Evolutionary conservation across 108 stramenopile species (phyloP), one percentile per base, ranked within the genome.

Genomic region (Craspedostauros australis): DNA sequence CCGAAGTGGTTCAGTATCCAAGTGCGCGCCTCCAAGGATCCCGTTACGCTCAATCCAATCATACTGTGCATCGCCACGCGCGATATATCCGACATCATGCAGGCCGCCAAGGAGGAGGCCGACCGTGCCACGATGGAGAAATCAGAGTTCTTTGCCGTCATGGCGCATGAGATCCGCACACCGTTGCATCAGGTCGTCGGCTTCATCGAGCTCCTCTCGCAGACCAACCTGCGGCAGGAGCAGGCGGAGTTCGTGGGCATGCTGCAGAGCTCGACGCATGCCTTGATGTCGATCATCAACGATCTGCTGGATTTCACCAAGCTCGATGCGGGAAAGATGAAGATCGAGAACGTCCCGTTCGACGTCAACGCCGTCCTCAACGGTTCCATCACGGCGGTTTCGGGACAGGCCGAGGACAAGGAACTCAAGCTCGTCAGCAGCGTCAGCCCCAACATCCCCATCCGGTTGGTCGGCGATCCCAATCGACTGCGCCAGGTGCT

Each of bases 121-220:
- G 67, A 73, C 40, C 41, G 18, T 15, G 70, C 65, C 26, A 58
- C 50, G 43, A 15, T 24, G 8, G 51, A 47, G 57, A 80, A 80
- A 58, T 53, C 53, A 9, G 39, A 54, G 24, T 80, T 80, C 53
- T 22, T 80, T 12, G 66, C 74, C 36, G 57, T 54, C 64, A 73
- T 80, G 69, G 55, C 50, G 1, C 75, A 80, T 32, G 79, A 80
- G 38, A 73, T 80, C 41, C 72, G 79, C 12, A 80, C 79, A 22
- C 79, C 79, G 14, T 31, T 80, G 23, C 69, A 76, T 41, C 75
- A 65, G 24, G 43, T 80, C 26, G 50, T 80, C 12, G 79, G 75
- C 22, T 56, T 60, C 41, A 42, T 60, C 11, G 72, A 73, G 18
- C 49, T 75, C 14, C 45, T 72, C 16, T 19, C 46, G 46, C 28